Evolutionary conservation across 805 yeast genomes (phyloP), one percentile per base, ranked within the genome.

Genomic region (Lipomyces sp.): DNA sequence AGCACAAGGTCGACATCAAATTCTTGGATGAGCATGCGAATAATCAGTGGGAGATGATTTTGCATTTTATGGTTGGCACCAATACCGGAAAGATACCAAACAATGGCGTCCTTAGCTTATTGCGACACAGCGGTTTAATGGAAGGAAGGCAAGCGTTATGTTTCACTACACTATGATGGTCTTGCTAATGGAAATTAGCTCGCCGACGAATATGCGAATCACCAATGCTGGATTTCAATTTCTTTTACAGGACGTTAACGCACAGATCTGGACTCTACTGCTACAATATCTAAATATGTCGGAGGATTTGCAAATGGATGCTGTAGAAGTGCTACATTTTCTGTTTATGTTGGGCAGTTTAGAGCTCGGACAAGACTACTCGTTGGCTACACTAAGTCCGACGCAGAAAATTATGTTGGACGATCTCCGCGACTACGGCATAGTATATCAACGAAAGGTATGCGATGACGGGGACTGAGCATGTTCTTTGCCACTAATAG

Each of bases 31-130:
- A 81, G 51, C 93, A 92, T 78, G 96, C 97, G 13, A 84, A 92
- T 5, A 85, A 83, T 57, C 92, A 90, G 75, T 95, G 99, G 99
- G 99, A 95, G 76, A 86, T 91, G 6, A 94, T 95, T 72, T 81
- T 95, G 73, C 98, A 95, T 81, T 95, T 89, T 80, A 94, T 95
- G 98, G 99, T 95, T 55, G 97, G 98, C 1, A 91, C 98, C 0
- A 90, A 90, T 60, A 79, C 88, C 57, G 81, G 85, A 10, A 83
- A 81, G 18, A 79, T 85, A 2, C 97, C 97, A 2, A 88, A 93
- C 58, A 83, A 84, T n/a, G 93, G 94, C 18, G 98, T 94, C 0
- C 80, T 95, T 59, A 84, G 87, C 18, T 80, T 95, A 34, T 80
- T 95, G 59, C 84, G 85, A 69, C 92, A 87, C 79, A 89, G 96